Evolutionary conservation across 2,329 filamentous ascomycete genomes (phyloP), one percentile per base, ranked within the genome.

Genomic region (Cercospora berteroae): DNA sequence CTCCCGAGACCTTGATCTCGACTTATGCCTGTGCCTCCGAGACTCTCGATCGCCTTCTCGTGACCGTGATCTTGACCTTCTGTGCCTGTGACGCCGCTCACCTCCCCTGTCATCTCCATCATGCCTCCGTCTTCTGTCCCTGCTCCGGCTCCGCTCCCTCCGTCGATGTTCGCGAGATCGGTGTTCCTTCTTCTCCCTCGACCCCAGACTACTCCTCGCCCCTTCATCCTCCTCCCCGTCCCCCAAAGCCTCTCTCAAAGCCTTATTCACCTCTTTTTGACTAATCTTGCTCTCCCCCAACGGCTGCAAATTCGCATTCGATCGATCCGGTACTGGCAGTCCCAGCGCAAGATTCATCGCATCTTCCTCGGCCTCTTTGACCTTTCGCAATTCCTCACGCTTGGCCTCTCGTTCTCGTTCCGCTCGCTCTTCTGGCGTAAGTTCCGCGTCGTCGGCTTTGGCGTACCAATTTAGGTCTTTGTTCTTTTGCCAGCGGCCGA

Each of bases 341-440:
- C 95, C 95, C 63, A 99, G 82, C 0, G 94, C 94, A 55, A 84
- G 85, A 3, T 93, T 89, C 77, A 98, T 89, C 1, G 94, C 95
- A 78, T 97, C 94, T 77, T 97, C 92, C 76, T 99, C 95, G 0
- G 91, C 92, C 78, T 97, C 91, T 76, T 97, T 97, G 77, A 97
- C 86, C 72, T 86, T 88, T 73, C 88, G 87, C 73, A 95, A 85
- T 79, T 97, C 94, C 74, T 63, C 90, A 85, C 76, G 74, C 76
- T 75, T 90, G 86, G 69, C 87, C 78, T 97, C 93, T 73, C 93
- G 90, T 68, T 88, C 88, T 29, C 89, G 87, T 74, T 77, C 79
- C 66, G 89, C 87, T 44, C 76, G 71, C 48, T 85, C 80, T 10
- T 82, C 80, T 16, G 83, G 80, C 31, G 85, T 82, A 8, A 78